Evolutionary conservation across 2,329 filamentous ascomycete species (phyloP), one percentile per base, ranked within the genome.

Genomic region (Phialocephala subalpina): DNA sequence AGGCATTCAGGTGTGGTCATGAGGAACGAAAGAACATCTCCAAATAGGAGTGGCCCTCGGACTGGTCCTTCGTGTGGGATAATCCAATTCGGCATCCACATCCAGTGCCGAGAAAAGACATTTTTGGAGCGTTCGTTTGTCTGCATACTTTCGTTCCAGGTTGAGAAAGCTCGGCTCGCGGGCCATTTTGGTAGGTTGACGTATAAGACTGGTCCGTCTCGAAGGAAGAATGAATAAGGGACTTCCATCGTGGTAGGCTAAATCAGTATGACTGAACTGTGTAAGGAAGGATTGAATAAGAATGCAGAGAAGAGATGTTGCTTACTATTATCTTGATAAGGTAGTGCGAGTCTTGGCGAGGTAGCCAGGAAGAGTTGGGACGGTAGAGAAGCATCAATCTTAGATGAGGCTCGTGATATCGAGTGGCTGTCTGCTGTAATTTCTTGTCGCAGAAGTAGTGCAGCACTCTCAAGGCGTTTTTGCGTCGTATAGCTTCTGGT

Each of bases 61-160:
- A 56, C 42, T 22, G 36, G 25, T 22, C 52, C 49, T 55, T 42
- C 55, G 5, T 62, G 33, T 45, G 49, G 60, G 4, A 14, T 42
- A 16, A 55, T 36, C 20, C 47, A 52, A 16, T 62, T 40, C 8
- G 60, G 49, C 60, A 62, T 62, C 60, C 60, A 55, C 22, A 62
- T 62, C 1, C 49, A 55, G 11, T 56, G 60, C 18, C 60, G 47
- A 5, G 60, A 49, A 33, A 62, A 62, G 1, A 62, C 27, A 18
- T 35, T 55, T 7, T 42, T 49, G 14, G 33, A n/a, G 29, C 49
- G 55, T 16, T 12, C 47, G 1, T 4, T 27, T n/a, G 47, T 61
- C 33, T 61, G 45, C 27, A 27, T 25, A 53, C 20, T 45, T 22
- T 61, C 18, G 29, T 16, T 35, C 59, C 59, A 61, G 25, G 47